Evolutionary conservation across 768 basidiomycete genomes (phyloP), one percentile per base, ranked within the genome.

Genomic region (Hebeloma cylindrosporum): DNA sequence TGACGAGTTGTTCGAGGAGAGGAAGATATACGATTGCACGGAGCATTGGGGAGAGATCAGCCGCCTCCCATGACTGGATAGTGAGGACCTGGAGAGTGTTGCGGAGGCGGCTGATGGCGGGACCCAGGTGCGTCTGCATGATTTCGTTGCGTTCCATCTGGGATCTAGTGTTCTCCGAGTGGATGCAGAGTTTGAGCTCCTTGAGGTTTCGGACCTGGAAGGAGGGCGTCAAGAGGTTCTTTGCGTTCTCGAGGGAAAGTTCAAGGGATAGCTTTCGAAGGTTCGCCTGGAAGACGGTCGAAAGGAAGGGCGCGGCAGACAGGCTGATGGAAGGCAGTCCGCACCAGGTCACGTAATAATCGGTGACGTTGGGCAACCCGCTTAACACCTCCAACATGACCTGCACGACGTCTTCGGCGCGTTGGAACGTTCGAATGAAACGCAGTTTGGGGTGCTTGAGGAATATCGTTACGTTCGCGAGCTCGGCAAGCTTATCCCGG

Each of bases 291-390:
- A 70, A 68, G n/a, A 64, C 60, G 17, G 67, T 63, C 17, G 62
- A 51, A 2, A 72, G 58, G 46, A 69, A 65, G 7, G 66, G 65
- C 9, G 52, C 55, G 33, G 57, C 53, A 6, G 52, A 54, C 20
- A 53, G 50, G 40, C 58, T 53, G 22, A 63, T 50, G 28, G 53
- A 52, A 23, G 69, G 68, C 14, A 73, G 63, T 13, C 73, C 72
- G 25, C 61, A 68, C 76, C 75, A 78, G 28, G 71, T 70, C 46
- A 78, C 71, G 46, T 76, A 71, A 54, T 75, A 75, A 51, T 75
- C 71, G 10, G 67, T 70, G 8, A 78, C 61, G 41, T 74, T 70
- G 14, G 71, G 72, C 6, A 78, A 63, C 1, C 66, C 63, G 13
- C 64, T 62, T 14, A 78, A 65, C 14, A 74, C 69, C 18, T 75